These are phyloP conservation scores for Adansonia rubrostipa DNA, from an alignment of 441 rosid species.

Conservation along the genomic window DNA sequence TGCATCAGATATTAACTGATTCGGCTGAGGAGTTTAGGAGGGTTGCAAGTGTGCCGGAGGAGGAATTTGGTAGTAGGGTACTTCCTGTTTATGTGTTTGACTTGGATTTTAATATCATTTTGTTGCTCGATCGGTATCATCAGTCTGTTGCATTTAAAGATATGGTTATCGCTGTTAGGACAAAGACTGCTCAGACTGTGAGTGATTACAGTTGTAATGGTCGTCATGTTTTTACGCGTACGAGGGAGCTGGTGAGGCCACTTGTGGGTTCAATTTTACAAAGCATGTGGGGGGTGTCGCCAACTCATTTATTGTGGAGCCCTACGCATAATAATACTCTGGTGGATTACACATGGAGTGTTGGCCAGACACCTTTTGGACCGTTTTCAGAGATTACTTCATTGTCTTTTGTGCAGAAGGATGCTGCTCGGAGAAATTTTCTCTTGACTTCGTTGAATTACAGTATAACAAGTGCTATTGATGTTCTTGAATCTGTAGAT, in stretches of 20 bases:
- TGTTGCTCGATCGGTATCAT: slow-evolving; percentile 88
- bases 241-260: slow-evolving; percentile 80
- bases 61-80: slow-evolving; percentile 66
- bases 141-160: slow-evolving; percentile 87
- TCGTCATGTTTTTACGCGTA: slow-evolving; percentile 80
- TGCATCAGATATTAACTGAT: slow-evolving; percentile 83
- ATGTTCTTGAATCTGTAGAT: slow-evolving; percentile 67
- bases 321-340: slow-evolving; percentile 73
- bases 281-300: slow-evolving; percentile 98
- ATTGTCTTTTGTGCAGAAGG: slow-evolving; percentile 87
- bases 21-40: slow-evolving; percentile 81
- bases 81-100: slow-evolving; percentile 96
- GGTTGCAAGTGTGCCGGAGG: slow-evolving; percentile 74
- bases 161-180: slow-evolving; percentile 93
- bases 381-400: slow-evolving; percentile 83
- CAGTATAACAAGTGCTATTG: slow-evolving; percentile 72
- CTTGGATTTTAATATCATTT: slow-evolving; percentile 60
- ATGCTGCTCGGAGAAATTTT: slow-evolving; percentile 83
- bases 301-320: slow-evolving; percentile 90
- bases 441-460: slow-evolving; percentile 76
- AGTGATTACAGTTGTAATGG: slow-evolving; percentile 95
- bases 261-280: slow-evolving; percentile 88
- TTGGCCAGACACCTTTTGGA: slow-evolving; percentile 95
- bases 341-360: slow-evolving; percentile 95
- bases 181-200: slow-evolving; percentile 77